A percentile compares a stretch with the other conserved stretches of the same genome.
Conservation (phyloP, 352 stramenopile genomes). For the Discostella stelligera region DNA sequence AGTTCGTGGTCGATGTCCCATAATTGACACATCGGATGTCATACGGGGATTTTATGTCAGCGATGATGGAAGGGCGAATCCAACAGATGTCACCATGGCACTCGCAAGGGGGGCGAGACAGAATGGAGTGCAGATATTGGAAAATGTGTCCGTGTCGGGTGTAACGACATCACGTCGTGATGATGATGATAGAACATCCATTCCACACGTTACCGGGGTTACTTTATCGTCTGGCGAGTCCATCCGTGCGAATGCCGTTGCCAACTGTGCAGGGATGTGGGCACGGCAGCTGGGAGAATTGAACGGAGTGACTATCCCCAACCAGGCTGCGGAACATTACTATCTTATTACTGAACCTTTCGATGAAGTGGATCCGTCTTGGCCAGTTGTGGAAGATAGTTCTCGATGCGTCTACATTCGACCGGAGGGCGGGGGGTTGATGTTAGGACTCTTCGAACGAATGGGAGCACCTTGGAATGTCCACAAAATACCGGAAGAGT, state of each 20-base stretch:
- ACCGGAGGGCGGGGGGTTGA: conserved; percentile 74
- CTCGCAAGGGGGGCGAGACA: conserved; percentile 59
- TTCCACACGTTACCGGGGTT: conserved; percentile 37
- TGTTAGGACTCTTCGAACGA: conserved; percentile 81
- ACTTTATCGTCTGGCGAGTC: conserved; percentile 24
- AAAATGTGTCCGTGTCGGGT: conserved; percentile 31
- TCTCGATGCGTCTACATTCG: conserved; percentile 77
- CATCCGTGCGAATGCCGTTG: conserved; percentile 64
- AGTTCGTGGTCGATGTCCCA: conserved; percentile 61
- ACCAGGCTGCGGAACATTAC: conserved; percentile 82
- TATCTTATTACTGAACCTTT: conserved; percentile 82
- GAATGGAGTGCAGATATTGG: conserved; percentile 60
- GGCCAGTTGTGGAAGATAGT: conserved; percentile 81
- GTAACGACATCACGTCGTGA: conserved; percentile 7
- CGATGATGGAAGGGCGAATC: conserved; percentile 76
- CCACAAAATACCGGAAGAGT: conserved; percentile 44
- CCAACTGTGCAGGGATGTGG: conserved; percentile 84
- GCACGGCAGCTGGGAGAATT: conserved; percentile 66
- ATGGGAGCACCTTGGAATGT: conserved; percentile 61
- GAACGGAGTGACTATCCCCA: conserved; percentile 52
- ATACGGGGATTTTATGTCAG: conserved; percentile 76
- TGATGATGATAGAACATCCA: not conserved
- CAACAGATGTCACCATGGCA: conserved; percentile 76
- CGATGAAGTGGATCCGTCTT: conserved; percentile 67
- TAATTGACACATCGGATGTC: conserved; percentile 65